Conservation (phyloP, 2,329 filamentous ascomycete genomes). For the Arthrocladium fulminans region DNA sequence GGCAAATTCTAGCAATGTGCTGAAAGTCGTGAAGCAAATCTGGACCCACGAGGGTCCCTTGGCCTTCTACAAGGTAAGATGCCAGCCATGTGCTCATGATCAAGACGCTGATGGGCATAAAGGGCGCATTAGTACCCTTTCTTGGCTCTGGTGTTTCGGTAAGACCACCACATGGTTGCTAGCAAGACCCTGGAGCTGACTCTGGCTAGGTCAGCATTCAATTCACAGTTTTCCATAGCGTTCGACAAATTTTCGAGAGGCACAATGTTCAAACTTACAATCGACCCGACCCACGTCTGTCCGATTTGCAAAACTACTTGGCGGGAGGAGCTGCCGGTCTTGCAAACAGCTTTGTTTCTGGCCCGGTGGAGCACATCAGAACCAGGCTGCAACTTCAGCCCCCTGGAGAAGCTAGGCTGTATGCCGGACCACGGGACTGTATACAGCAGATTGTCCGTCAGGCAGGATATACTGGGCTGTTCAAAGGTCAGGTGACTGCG, state of each 20-base stretch:
- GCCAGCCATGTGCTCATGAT: too few species aligned
- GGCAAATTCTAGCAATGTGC: constrained; percentile 8
- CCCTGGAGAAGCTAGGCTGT: constrained; percentile 5
- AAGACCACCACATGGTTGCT: too few species aligned
- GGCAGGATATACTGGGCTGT: constrained; percentile 8
- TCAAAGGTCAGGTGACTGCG: constrained; percentile 10
- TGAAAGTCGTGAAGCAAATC: constrained; percentile 7
- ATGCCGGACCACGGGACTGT: constrained; percentile 11
- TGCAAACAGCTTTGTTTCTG: constrained; percentile 12
- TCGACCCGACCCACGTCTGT: neutral
- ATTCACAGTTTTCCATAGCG: constrained; percentile 12
- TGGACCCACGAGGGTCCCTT: constrained; percentile 4
- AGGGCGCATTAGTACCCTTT: too few species aligned
- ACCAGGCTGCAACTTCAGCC: constrained; percentile 13
- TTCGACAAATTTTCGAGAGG: constrained; percentile 3
- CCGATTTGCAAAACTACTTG: constrained; percentile 3
- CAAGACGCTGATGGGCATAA: too few species aligned
- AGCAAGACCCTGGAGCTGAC: neutral
- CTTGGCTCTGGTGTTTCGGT: too few species aligned
- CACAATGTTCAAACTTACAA: neutral
- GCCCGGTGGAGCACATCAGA: constrained; percentile 13
- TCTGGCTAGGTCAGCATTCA: constrained; percentile 11
- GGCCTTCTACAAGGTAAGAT: constrained; percentile 10
- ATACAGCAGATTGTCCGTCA: constrained; percentile 3
- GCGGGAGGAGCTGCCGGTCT: constrained; percentile 9